Evolutionary conservation across 768 basidiomycete genomes (phyloP).

Genomic region (Suillus variegatus): DNA sequence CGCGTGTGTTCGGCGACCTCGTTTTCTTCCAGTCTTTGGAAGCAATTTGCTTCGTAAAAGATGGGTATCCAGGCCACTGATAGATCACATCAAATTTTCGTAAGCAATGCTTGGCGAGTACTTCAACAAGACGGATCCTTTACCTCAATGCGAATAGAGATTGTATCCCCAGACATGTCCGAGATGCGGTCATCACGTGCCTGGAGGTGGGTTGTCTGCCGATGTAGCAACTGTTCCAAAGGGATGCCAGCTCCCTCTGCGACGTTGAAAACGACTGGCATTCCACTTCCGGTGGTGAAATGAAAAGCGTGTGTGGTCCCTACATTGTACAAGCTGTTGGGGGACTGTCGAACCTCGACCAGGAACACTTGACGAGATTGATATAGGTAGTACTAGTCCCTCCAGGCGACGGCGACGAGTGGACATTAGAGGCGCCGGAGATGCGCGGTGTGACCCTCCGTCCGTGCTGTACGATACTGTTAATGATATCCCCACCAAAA

Average conservation of each 20-base stretch:
- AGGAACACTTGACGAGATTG: not conserved
- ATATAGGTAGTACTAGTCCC: not conserved
- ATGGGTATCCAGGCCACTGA: conserved; percentile 79
- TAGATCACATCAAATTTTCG: conserved; percentile 13
- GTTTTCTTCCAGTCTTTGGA: conserved; percentile 74
- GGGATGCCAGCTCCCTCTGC: conserved; percentile 60
- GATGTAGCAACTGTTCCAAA: conserved; percentile 60
- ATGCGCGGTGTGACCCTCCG: conserved; percentile 23
- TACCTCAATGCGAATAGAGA: conserved; percentile 75
- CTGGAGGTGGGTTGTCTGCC: conserved; percentile 52
- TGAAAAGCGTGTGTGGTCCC: conserved; percentile 13
- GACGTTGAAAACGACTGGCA: conserved; percentile 59
- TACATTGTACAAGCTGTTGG: conserved; percentile 24
- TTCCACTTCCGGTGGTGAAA: conserved; percentile 36
- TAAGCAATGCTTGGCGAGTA: not conserved
- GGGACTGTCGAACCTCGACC: conserved; percentile 26
- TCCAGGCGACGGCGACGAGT: conserved; percentile 11
- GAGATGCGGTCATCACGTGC: conserved; percentile 62
- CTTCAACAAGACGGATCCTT: conserved; percentile 11
- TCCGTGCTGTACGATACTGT: conserved; percentile 17
- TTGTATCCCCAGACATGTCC: conserved; percentile 64
- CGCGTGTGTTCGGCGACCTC: conserved; percentile 71
- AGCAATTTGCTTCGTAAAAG: conserved; percentile 76
- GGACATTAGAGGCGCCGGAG: conserved; percentile 11
- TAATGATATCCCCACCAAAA: conserved; percentile 16